Evolutionary conservation across 2,329 filamentous ascomycete species (phyloP).

Genomic region (Xenosphaeropsis pyriputrescens): DNA sequence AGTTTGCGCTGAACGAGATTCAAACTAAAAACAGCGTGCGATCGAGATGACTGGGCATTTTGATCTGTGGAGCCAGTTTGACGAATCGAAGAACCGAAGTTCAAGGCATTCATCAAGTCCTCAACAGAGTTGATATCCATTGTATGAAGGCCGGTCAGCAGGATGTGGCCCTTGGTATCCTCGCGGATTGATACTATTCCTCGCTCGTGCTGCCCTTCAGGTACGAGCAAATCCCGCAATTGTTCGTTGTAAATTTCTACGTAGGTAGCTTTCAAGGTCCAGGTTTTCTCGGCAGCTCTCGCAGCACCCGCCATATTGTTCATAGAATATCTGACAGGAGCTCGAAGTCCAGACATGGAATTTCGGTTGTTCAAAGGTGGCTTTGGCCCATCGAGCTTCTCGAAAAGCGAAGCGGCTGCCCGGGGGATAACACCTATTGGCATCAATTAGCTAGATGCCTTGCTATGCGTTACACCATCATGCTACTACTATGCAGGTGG

Average conservation of each 20-base stretch:
- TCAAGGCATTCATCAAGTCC: constrained; percentile 76
- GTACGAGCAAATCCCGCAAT: constrained; percentile 73
- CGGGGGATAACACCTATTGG: constrained; percentile 79
- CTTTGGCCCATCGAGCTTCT: constrained; percentile 54
- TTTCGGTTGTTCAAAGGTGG: constrained; percentile 34
- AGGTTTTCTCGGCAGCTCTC: constrained; percentile 50
- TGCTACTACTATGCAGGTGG: background rate
- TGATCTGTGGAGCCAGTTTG: constrained; percentile 96
- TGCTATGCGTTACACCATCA: too few species aligned
- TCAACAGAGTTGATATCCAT: constrained; percentile 83
- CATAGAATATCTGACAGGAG: constrained; percentile 65
- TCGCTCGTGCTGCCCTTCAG: constrained; percentile 59
- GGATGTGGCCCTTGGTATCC: constrained; percentile 85
- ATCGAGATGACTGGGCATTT: constrained; percentile 94
- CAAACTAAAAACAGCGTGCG: constrained; percentile 91
- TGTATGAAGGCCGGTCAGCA: constrained; percentile 80
- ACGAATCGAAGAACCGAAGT: constrained; percentile 84
- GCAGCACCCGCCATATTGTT: constrained; percentile 8
- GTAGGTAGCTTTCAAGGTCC: constrained; percentile 89
- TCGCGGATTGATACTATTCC: constrained; percentile 80
- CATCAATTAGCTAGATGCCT: background rate
- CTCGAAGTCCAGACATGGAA: constrained; percentile 64
- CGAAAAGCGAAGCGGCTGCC: constrained; percentile 75
- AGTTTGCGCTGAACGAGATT: constrained; percentile 80
- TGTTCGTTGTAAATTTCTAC: constrained; percentile 98